Evolutionary conservation across 2,329 filamentous ascomycete genomes (phyloP).

Genomic region (Neopestalotiopsis sp.): DNA sequence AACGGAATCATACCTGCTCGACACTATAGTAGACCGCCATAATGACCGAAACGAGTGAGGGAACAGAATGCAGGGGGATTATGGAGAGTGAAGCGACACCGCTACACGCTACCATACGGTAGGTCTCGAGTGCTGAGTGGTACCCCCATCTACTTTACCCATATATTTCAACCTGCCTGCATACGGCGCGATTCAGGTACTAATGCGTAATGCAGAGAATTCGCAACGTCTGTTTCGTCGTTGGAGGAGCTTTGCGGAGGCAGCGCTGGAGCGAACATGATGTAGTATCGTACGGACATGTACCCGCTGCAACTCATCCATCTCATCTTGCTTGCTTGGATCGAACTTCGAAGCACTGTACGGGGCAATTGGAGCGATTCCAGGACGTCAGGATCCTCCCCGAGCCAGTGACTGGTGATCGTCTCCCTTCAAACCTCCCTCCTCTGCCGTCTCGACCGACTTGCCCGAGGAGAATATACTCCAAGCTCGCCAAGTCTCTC

Average conservation of each 20-base stretch:
- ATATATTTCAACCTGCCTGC: background rate
- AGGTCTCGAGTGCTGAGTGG: background rate
- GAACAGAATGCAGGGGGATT: too few relatives aligned
- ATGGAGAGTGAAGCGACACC: background rate
- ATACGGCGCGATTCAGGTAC: conserved; percentile 14
- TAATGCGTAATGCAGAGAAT: conserved; percentile 11
- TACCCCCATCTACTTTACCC: background rate
- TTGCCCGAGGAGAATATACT: background rate
- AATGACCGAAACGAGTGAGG: too few relatives aligned
- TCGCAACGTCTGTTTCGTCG: background rate
- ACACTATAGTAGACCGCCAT: too few relatives aligned
- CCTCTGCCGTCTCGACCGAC: conserved; percentile 1
- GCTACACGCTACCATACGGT: conserved; percentile 9
- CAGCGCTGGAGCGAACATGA: background rate
- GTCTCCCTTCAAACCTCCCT: background rate
- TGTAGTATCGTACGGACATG: background rate
- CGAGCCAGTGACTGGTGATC: conserved; percentile 1
- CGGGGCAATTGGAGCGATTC: background rate
- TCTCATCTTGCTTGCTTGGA: background rate
- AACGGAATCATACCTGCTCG: too few relatives aligned
- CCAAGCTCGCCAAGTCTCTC: background rate
- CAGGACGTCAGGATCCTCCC: background rate
- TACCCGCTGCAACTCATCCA: background rate
- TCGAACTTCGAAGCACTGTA: conserved; percentile 10
- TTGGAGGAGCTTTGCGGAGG: background rate